A percentile compares a stretch with the other conserved stretches of the same genome.
These are phyloP conservation scores for Penicillium sp. DNA, from an alignment of 2,329 filamentous ascomycete genomes.

Conservation along the genomic window DNA sequence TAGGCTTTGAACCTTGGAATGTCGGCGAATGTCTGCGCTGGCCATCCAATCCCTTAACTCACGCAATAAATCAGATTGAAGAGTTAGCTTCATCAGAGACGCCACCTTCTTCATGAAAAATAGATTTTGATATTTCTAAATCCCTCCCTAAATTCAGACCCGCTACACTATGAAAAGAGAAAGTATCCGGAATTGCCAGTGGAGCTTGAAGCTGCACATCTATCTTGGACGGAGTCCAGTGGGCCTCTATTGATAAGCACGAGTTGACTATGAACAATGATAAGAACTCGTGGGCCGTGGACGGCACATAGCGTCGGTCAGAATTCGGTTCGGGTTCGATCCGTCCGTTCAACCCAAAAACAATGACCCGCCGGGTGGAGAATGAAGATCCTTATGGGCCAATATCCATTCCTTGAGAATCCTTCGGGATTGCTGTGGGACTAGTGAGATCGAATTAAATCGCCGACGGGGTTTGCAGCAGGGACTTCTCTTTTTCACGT, in stretches of 20 bases:
- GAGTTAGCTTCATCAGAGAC: too few species aligned
- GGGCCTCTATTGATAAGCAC: too few species aligned
- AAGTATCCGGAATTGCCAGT: too few species aligned
- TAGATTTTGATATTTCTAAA: too few species aligned
- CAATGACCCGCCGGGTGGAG: background rate
- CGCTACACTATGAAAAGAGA: too few species aligned
- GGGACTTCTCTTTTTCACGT: background rate
- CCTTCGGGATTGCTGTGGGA: background rate
- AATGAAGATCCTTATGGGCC: background rate
- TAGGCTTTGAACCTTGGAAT: conserved; percentile 13
- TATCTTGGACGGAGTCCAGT: background rate
- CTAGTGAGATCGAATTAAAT: background rate
- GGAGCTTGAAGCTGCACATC: background rate
- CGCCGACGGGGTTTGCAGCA: too few species aligned
- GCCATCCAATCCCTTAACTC: too few species aligned
- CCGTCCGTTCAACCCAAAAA: background rate
- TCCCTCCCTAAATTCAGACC: too few species aligned
- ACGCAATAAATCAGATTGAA: too few species aligned
- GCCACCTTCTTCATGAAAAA: too few species aligned
- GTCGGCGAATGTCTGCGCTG: too few species aligned
- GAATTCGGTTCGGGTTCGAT: background rate
- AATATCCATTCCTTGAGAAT: background rate
- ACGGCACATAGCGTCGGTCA: background rate
- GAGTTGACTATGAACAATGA: background rate
- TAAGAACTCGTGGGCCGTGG: background rate